Evolutionary conservation across 352 stramenopile genomes (phyloP), one percentile per base, ranked within the genome.

Genomic region (Phytophthora uliginosa): DNA sequence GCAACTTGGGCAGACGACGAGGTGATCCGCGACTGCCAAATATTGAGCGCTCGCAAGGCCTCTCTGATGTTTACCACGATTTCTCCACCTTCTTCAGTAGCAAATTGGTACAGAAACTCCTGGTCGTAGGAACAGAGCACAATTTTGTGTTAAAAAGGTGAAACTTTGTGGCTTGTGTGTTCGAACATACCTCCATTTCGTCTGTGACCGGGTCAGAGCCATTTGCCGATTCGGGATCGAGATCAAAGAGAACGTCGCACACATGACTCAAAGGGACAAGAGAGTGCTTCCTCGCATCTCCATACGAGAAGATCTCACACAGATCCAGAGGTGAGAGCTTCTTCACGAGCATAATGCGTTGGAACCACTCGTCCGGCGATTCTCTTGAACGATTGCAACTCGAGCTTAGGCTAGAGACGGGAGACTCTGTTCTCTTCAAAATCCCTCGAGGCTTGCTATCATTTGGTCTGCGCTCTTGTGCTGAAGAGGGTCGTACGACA

Each of bases 31-130:
- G 62, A 73, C 4, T 83, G 65, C 85, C 85, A 91, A 24, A 93
- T 89, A 66, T 90, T 70, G 6, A 93, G 79, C 33, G 85, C 73
- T 42, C 83, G 60, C 28, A 93, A 54, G 17, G 78, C 82, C n/a
- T 86, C 80, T 40, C 84, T 80, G 26, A 93, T 79, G 45, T 89
- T 78, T 3, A 93, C 74, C 15, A 85, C 54, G 24, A 90, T 83
- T 63, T 85, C 61, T 18, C 74, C 78, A 7, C 62, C 40, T 26
- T 76, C 36, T 50, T 85, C 76, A 15, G 66, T 82, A 2, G 83
- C 76, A 59, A 86, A 90, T 5, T 82, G 61, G 28, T 84, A 93
- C 38, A 93, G 71, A 36, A 89, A 84, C 17, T 86, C 79, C 68
- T 83, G 18, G 38, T 47, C 17, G 42, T 40, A 13, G 8, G 9